A percentile compares a stretch with the other conserved stretches of the same genome.
phyloP scores from a whole-genome alignment of 2,329 filamentous ascomycete species.

The Annulohypoxylon truncatum region DNA sequence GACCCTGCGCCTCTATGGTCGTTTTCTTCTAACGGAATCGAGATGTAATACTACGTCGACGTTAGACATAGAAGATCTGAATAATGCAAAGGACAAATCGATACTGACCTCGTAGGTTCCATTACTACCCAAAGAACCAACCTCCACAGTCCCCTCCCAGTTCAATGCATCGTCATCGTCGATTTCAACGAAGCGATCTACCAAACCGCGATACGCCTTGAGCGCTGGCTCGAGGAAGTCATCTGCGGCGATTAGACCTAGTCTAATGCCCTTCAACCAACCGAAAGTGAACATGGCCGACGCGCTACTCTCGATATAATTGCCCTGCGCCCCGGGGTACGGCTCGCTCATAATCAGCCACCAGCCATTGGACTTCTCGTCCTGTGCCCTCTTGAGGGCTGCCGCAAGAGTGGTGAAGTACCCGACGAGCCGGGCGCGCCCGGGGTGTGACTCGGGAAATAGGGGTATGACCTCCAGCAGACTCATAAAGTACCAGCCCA shows the following conservation, averaged over 20 bases:
- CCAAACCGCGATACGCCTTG: constrained; percentile 58
- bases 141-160: constrained; percentile 63
- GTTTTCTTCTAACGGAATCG: constrained; percentile 52
- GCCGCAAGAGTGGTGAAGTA: constrained; percentile 57
- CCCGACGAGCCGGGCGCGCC: constrained; percentile 52
- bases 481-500: constrained; percentile 63
- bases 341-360: constrained; percentile 67
- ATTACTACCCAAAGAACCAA: constrained; percentile 61
- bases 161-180: constrained; percentile 60
- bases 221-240: constrained; percentile 54
- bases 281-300: constrained; percentile 69
- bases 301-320: constrained; percentile 71
- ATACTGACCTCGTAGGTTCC: constrained; percentile 60
- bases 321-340: constrained; percentile 60
- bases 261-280: constrained; percentile 58
- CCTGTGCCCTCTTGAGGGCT: constrained; percentile 57
- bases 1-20: constrained; percentile 55
- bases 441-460: constrained; percentile 53
- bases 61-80: constrained; percentile 6
- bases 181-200: constrained; percentile 58
- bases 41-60: constrained; percentile 55
- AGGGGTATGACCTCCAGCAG: constrained; percentile 61
- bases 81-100: background rate
- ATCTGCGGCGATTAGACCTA: constrained; percentile 50
- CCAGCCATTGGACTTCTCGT: constrained; percentile 62